Percentiles rank a stretch among this genome's conserved stretches.
Evolutionary conservation across 2,329 filamentous ascomycete species (phyloP).

Genomic region (Colletotrichum higginsianum): DNA sequence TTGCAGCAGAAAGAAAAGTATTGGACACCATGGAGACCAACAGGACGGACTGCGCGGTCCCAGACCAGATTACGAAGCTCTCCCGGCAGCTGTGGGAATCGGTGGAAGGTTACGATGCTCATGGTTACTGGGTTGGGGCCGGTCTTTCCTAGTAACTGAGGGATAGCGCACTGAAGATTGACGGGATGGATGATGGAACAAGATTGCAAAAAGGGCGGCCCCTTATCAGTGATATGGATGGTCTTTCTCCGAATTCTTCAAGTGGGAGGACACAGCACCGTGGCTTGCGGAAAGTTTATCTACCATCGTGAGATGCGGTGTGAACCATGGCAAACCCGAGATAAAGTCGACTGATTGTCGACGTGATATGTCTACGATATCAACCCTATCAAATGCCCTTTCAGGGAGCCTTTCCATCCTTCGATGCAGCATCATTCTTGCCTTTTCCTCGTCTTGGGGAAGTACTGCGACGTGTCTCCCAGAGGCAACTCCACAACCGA

Average conservation of each 20-base stretch:
- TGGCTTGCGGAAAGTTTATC: no score
- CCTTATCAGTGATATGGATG: no score
- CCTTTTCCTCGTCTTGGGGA: conserved; percentile 43
- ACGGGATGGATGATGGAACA: no score
- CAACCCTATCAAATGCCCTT: background rate
- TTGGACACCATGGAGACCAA: background rate
- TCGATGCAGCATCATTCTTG: background rate
- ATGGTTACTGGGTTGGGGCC: no score
- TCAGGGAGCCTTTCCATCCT: background rate
- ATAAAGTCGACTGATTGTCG: no score
- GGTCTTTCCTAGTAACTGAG: no score
- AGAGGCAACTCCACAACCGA: conserved; percentile 46
- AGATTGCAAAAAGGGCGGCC: no score
- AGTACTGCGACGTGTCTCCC: conserved; percentile 47
- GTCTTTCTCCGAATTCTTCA: no score
- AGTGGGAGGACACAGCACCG: no score
- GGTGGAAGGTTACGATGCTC: background rate
- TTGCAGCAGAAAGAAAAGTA: background rate
- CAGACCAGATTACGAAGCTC: background rate
- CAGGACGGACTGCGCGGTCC: background rate
- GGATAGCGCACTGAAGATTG: no score
- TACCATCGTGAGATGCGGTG: no score
- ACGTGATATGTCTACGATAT: background rate
- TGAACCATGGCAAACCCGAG: no score
- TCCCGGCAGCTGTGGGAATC: background rate